Percentiles rank a stretch among this genome's conserved stretches.
Evolutionary conservation across 1,284 basidiomycete species (phyloP).

Genomic region (Sparassis latifolia): DNA sequence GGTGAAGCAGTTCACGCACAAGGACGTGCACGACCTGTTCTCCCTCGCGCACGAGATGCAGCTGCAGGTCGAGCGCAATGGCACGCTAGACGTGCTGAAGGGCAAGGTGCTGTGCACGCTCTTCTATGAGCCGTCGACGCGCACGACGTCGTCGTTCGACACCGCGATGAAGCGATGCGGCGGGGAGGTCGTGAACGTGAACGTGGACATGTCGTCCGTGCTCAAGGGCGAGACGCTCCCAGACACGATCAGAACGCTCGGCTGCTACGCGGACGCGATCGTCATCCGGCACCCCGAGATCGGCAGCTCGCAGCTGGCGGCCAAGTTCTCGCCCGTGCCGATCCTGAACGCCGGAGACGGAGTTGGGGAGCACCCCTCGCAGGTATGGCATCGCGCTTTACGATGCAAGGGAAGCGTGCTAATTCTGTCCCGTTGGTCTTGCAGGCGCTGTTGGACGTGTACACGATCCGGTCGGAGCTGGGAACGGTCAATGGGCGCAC

Average conservation of each 20-base stretch:
- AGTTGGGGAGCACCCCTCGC: conserved; percentile 95
- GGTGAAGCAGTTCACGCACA: conserved; percentile 89
- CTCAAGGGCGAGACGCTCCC: conserved; percentile 92
- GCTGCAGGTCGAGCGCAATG: conserved; percentile 88
- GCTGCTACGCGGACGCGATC: conserved; percentile 94
- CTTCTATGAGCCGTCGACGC: conserved; percentile 97
- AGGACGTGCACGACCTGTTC: conserved; percentile 93
- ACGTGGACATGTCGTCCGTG: conserved; percentile 81
- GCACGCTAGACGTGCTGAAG: conserved; percentile 84
- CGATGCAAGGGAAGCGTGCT: background rate
- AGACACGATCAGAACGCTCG: conserved; percentile 93
- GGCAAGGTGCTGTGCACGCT: conserved; percentile 92
- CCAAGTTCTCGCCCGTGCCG: conserved; percentile 93
- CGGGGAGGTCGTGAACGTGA: conserved; percentile 87
- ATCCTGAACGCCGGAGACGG: conserved; percentile 98
- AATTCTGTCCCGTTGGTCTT: background rate
- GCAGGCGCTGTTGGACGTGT: conserved; percentile 88
- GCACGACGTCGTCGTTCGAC: conserved; percentile 96
- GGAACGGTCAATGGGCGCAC: conserved; percentile 97
- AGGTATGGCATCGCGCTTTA: conserved; percentile 41
- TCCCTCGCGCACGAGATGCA: conserved; percentile 96
- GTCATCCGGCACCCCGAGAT: conserved; percentile 93
- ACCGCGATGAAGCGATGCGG: conserved; percentile 98
- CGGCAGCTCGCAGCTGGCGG: conserved; percentile 86
- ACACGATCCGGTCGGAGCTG: conserved; percentile 96